These are phyloP conservation scores for Hypomontagnella submonticulosa DNA, from an alignment of 495 filamentous ascomycete species.

Conservation along the genomic window DNA sequence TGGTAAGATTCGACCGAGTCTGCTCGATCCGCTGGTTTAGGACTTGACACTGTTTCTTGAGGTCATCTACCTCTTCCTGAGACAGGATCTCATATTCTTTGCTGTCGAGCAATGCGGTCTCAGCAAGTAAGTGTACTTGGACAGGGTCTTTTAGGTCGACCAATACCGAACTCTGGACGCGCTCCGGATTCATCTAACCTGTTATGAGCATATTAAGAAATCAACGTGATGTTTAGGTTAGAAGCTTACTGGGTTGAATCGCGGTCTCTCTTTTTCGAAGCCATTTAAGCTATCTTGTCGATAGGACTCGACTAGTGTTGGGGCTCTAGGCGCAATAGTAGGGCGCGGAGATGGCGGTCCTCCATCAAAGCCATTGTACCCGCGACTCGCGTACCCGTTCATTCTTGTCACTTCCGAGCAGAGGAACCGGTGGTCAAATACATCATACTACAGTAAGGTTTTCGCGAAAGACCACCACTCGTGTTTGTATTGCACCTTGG, in stretches of 20 bases:
- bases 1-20: conserved; percentile 81
- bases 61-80: conserved; percentile 85
- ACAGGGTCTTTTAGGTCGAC: conserved; percentile 66
- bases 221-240: conserved; percentile 8
- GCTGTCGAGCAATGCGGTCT: conserved; percentile 91
- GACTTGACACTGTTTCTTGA: conserved; percentile 84
- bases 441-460: conserved; percentile 28
- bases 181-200: conserved; percentile 52
- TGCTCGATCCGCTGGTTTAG: conserved; percentile 80
- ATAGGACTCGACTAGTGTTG: conserved; percentile 60
- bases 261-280: conserved; percentile 57
- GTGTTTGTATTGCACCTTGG: conserved; percentile 2
- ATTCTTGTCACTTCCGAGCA: conserved; percentile 43
- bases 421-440: conserved; percentile 13
- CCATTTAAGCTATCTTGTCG: conserved; percentile 55
- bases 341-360: conserved; percentile 36
- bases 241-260: conserved; percentile 60
- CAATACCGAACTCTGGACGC: conserved; percentile 53
- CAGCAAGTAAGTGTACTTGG: conserved; percentile 86
- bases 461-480: neutral
- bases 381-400: conserved; percentile 42
- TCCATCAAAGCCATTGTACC: conserved; percentile 41
- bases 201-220: conserved; percentile 28
- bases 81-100: conserved; percentile 84
- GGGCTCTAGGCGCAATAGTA: conserved; percentile 45